phyloP scores from a whole-genome alignment of 1,284 basidiomycete species.

The Thecaphora frezii region DNA sequence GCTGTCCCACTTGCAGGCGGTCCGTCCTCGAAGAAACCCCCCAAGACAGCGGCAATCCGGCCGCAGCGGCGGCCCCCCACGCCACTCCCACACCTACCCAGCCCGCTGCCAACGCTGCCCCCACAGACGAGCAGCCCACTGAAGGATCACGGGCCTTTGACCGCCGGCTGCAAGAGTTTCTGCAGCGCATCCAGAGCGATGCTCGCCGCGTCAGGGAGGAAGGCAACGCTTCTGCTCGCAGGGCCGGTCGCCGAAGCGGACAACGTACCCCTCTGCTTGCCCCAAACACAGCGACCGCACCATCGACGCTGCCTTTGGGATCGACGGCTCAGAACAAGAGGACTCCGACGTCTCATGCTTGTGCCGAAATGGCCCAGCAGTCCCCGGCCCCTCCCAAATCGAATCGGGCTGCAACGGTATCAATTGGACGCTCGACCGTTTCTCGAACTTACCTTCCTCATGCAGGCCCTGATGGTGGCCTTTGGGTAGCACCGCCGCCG shows the following conservation, averaged over 20 bases:
- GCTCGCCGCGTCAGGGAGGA: slow-evolving; percentile 36
- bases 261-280: neutral
- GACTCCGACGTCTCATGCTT: neutral
- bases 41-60: neutral
- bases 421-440: neutral
- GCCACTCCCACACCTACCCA: neutral
- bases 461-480: neutral
- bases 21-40: slow-evolving; percentile 71
- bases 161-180: slow-evolving; percentile 22
- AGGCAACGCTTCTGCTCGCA: slow-evolving; percentile 18
- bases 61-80: slow-evolving; percentile 1
- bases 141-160: slow-evolving; percentile 15
- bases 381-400: too few species aligned
- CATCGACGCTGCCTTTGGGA: too few species aligned
- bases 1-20: slow-evolving; percentile 92
- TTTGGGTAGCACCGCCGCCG: neutral
- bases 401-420: too few species aligned
- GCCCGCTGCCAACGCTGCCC: too few species aligned
- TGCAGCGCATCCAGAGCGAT: slow-evolving; percentile 30
- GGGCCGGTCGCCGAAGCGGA: neutral
- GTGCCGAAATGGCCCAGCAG: neutral
- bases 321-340: too few species aligned
- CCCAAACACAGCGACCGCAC: neutral
- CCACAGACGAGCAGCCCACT: neutral
- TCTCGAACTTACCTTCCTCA: neutral